Percentiles rank a stretch among this genome's conserved stretches.
These are phyloP conservation scores for Orbilia blumenaviensis DNA, from an alignment of 2,329 filamentous ascomycete species.

Conservation along the genomic window DNA sequence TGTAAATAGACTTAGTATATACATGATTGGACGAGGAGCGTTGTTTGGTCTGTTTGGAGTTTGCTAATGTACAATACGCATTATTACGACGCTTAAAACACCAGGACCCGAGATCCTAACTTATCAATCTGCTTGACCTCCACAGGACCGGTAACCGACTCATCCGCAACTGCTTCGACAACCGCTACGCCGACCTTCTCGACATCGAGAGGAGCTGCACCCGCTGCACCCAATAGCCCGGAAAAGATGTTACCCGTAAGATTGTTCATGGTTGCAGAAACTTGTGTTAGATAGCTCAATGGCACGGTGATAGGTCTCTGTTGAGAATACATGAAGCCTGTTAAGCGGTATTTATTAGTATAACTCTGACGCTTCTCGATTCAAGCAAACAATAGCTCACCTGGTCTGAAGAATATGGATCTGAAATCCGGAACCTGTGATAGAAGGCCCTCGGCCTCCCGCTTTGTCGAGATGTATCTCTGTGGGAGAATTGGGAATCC, in stretches of 20 bases:
- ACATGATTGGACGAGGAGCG: conserved; percentile 7
- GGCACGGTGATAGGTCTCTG: conserved; percentile 83
- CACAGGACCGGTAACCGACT: conserved; percentile 75
- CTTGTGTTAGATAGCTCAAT: conserved; percentile 78
- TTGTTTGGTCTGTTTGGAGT: conserved; percentile 1
- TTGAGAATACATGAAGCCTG: conserved; percentile 81
- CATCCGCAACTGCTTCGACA: conserved; percentile 83
- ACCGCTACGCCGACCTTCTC: conserved; percentile 88
- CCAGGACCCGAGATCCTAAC: conserved; percentile 24
- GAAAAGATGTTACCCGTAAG: conserved; percentile 79
- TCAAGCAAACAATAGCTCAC: conserved; percentile 61
- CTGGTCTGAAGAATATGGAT: conserved; percentile 79
- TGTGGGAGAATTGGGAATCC: conserved; percentile 84
- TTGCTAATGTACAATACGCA: neutral
- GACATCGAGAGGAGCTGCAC: conserved; percentile 84
- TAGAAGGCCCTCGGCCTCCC: conserved; percentile 85
- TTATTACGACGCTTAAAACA: neutral
- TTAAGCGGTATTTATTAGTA: conserved; percentile 6
- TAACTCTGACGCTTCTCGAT: neutral
- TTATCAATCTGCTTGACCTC: conserved; percentile 80
- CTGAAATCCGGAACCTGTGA: conserved; percentile 78
- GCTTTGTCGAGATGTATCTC: conserved; percentile 89
- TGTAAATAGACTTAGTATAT: conserved; percentile 5
- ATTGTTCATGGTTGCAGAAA: conserved; percentile 79
- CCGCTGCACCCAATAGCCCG: conserved; percentile 78